Evolutionary conservation across 768 basidiomycete species (phyloP), one percentile per base, ranked within the genome.

Genomic region (Kwoniella sp.): DNA sequence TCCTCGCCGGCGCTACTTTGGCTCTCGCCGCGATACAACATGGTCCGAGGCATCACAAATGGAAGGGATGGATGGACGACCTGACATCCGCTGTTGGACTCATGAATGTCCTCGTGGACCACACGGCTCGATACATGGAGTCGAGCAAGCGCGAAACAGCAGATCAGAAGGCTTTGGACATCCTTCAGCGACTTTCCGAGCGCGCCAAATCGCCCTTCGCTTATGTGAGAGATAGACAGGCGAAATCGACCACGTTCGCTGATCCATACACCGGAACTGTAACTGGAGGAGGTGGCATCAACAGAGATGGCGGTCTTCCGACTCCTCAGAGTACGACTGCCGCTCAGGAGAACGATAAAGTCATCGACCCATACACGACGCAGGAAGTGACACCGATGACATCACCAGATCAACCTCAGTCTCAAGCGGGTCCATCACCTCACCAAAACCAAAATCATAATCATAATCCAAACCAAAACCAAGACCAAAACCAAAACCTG

Each of bases 351-450:
- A 6, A 26, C 9, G 58, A 60, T 17, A 22, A n/a, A 25, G 30
- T 60, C 6, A 37, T 40, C 37, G 58, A 60, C 26, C 58, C 58
- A 13, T 60, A 60, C 26, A 60, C 58, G 15, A 22, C 58, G 7
- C 49, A 25, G 17, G 58, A 59, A 24, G 48, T 60, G 8, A 9
- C 8, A 15, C 10, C 40, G 4, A 44, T 44, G 40, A 19, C 40
- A 9, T 44, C 40, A 9, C 24, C 49, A 27, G 24, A 50, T 50
- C 49, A 50, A 5, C 49, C 49, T 24, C 49, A 24, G 22, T 4
- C 49, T 5, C 49, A 24, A 19, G 22, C 26, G 2, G 49, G 24
- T 50, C 5, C 22, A 9, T 44, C 17, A 15, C 17, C 40, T 44
- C 40, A 44, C 17, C 40, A 24, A 10, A 50, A 48, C 19, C 22